phyloP scores from a whole-genome alignment of 2,329 filamentous ascomycete species.

The Colletotrichum incanum region DNA sequence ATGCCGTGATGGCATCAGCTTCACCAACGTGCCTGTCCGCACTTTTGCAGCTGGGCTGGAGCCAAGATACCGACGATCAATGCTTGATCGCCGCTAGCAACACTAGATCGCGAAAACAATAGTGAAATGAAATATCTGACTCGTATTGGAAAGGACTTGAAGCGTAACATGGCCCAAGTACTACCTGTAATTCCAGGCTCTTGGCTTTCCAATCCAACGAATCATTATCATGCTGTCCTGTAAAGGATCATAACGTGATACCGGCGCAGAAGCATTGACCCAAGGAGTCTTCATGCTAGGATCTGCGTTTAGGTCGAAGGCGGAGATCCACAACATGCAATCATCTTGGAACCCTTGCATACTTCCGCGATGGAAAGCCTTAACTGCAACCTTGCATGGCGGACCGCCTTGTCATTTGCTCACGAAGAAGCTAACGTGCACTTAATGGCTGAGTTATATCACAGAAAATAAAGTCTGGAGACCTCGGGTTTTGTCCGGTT shows the following conservation, averaged over 20 bases:
- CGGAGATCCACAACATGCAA: neutral
- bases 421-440: neutral
- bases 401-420: neutral
- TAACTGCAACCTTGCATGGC: neutral
- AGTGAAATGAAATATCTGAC: too few species aligned
- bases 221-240: neutral
- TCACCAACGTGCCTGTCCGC: too few species aligned
- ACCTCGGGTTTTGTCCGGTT: neutral
- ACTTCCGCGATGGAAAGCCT: neutral
- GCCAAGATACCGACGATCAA: too few species aligned
- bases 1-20: too few species aligned
- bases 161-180: too few species aligned
- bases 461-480: neutral
- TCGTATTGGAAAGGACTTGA: too few species aligned
- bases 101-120: too few species aligned
- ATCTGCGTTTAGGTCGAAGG: neutral
- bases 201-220: too few species aligned
- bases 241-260: neutral
- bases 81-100: too few species aligned
- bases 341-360: slow-evolving; percentile 7
- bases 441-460: slow-evolving; percentile 1
- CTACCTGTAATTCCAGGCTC: too few species aligned
- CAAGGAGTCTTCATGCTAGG: neutral
- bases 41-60: too few species aligned
- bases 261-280: neutral